Evolutionary conservation across 2,329 filamentous ascomycete genomes (phyloP), one percentile per base, ranked within the genome.

Genomic region (Alternaria dauci): DNA sequence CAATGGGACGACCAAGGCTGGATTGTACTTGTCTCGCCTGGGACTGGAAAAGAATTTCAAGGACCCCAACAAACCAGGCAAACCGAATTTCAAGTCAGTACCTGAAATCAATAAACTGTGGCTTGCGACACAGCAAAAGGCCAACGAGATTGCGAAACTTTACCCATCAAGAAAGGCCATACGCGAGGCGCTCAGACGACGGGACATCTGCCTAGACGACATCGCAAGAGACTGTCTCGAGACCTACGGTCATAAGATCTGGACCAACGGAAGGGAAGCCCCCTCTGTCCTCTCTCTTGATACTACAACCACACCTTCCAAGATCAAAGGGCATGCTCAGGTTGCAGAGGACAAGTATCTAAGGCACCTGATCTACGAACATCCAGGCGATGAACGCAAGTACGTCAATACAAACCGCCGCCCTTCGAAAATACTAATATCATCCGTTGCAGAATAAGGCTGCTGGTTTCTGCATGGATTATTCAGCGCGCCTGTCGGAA

Each of bases 401-500:
- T 48, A 48, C 3, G 44, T 32, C 2, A 34, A 18, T 11, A 12
- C 8, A 7, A n/a, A 25, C 6, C 1, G 14, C 12, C 3, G 12
- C 8, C 12, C 4, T 14, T 42, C 25, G 8, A 5, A 42, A 4
- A 25, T 25, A 1, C 11, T 54, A 20, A 46, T 7, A 6, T 38
- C 0, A 1, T 26, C 8, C 1, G 1, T 26, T n/a, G 4, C 9
- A 54, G 52, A 38, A 46, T 54, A 14, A 30, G 52, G 3, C 2
- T 36, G 20, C 41, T 46, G 18, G 39, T 54, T 5, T 44, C 32
- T n/a, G 52, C 28, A 4, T 54, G 30, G 30, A 44, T 38, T 6
- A 5, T 54, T 8, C 52, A 54, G 30, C 52, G 52, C 41, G 52
- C 52, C 11, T 54, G 41, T 46, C 23, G 52, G 16, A 54, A 23